A percentile compares a stretch with the other conserved stretches of the same genome.
Evolutionary conservation across 768 basidiomycete genomes (phyloP).

Genomic region (Paxillus ammoniavirescens): DNA sequence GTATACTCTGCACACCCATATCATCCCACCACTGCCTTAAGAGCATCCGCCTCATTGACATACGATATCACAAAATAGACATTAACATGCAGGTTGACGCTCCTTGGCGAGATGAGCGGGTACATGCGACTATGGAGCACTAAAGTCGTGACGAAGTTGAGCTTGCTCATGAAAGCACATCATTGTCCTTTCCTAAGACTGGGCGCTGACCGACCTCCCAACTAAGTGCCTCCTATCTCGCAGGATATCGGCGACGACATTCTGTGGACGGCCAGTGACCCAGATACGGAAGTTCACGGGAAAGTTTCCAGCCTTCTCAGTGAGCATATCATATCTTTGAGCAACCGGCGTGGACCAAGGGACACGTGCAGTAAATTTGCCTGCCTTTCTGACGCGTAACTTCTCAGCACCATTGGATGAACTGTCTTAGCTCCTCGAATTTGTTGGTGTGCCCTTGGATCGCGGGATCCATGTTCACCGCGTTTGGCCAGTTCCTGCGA

Average conservation of each 20-base stretch:
- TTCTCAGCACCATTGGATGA: neutral
- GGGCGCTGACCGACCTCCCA: neutral
- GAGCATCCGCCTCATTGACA: too few species aligned
- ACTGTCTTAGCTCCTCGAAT: neutral
- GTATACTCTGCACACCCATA: too few species aligned
- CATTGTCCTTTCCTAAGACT: too few species aligned
- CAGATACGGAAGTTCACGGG: slow-evolving; percentile 39
- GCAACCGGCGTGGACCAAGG: too few species aligned
- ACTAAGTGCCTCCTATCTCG: slow-evolving; percentile 10
- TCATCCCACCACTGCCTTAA: too few species aligned
- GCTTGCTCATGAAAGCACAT: too few species aligned
- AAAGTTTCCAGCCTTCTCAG: slow-evolving; percentile 40
- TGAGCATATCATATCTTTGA: too few species aligned
- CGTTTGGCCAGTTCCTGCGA: neutral
- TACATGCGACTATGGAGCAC: too few species aligned
- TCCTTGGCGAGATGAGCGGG: too few species aligned
- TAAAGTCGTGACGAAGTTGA: neutral
- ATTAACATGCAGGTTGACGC: too few species aligned
- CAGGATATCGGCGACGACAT: slow-evolving; percentile 19
- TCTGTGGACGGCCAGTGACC: slow-evolving; percentile 31
- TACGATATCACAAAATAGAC: too few species aligned
- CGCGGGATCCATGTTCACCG: neutral
- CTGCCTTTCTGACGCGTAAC: neutral
- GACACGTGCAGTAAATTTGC: neutral
- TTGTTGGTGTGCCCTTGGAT: neutral